These are phyloP conservation scores for Diaporthe humulicola DNA, from an alignment of 2,329 filamentous ascomycete genomes.

Conservation along the genomic window DNA sequence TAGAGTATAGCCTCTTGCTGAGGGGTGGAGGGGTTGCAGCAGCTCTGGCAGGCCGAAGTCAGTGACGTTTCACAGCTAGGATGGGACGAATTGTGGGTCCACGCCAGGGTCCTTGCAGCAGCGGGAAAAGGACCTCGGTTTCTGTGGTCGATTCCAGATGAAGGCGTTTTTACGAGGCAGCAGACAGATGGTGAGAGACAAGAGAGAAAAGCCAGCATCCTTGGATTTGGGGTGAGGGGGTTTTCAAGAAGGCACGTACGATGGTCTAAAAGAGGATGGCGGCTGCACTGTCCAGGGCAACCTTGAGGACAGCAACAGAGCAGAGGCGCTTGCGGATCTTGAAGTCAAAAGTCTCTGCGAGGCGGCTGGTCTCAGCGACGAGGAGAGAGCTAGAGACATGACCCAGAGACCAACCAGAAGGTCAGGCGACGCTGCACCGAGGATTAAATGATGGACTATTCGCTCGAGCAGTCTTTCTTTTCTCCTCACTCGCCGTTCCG, in stretches of 20 bases:
- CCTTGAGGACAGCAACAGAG: conserved; percentile 14
- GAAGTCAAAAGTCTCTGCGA: conserved; percentile 36
- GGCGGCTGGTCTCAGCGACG: conserved; percentile 37
- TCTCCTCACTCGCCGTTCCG: conserved; percentile 28
- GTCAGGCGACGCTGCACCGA: conserved; percentile 1
- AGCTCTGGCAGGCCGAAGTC: conserved; percentile 30
- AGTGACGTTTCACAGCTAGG: conserved; percentile 30
- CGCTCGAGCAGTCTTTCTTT: conserved; percentile 1
- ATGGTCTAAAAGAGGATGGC: conserved; percentile 13
- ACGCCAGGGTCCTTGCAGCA: conserved; percentile 7
- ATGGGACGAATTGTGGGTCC: conserved; percentile 32
- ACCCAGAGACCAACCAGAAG: conserved; percentile 15
- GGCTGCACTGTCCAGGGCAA: conserved; percentile 25
- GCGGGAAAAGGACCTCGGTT: background rate
- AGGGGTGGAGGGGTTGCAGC: conserved; percentile 33
- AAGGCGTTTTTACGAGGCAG: conserved; percentile 4
- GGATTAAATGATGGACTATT: conserved; percentile 18
- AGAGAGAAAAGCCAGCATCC: background rate
- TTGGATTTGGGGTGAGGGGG: background rate
- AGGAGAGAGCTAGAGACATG: conserved; percentile 39
- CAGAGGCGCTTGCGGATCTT: conserved; percentile 26
- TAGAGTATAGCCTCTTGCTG: conserved; percentile 36
- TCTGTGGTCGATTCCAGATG: background rate
- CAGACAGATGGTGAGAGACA: background rate
- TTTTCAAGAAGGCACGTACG: conserved; percentile 30